These are phyloP conservation scores for Saccharomyces hybrid DNA, from an alignment of 1,139 yeast species.

Conservation along the genomic window DNA sequence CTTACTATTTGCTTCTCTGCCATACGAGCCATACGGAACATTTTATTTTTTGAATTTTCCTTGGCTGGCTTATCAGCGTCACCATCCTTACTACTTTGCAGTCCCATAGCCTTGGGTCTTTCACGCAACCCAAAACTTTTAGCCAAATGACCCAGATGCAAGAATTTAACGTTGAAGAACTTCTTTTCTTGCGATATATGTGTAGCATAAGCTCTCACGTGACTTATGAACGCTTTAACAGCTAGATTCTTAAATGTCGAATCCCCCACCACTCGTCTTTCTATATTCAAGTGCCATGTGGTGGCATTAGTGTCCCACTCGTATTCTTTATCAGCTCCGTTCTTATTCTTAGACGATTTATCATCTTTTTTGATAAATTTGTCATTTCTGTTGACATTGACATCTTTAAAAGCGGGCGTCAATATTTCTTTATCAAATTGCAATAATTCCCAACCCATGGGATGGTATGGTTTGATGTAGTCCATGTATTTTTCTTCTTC, in stretches of 20 bases:
- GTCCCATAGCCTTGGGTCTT: conserved; percentile 73
- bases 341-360: conserved; percentile 22
- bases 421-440: conserved; percentile 47
- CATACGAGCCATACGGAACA: conserved; percentile 71
- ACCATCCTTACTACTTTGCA: conserved; percentile 25
- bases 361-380: conserved; percentile 9
- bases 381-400: conserved; percentile 34
- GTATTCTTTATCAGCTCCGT: conserved; percentile 26
- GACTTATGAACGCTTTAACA: conserved; percentile 74
- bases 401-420: conserved; percentile 53
- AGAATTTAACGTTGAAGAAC: conserved; percentile 66
- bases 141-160: conserved; percentile 93
- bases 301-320: conserved; percentile 94
- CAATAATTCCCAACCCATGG: conserved; percentile 46
- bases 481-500: conserved; percentile 78
- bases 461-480: conserved; percentile 51
- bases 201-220: conserved; percentile 93
- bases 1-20: conserved; percentile 55
- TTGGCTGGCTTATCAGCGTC: conserved; percentile 34
- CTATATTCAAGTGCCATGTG: conserved; percentile 87
- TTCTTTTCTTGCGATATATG: conserved; percentile 75
- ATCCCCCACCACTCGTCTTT: conserved; percentile 78
- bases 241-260: conserved; percentile 54
- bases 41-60: conserved; percentile 58
- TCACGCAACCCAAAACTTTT: conserved; percentile 92